phyloP scores from a whole-genome alignment of 164 flowering plant genomes.

The Sedum album region DNA sequence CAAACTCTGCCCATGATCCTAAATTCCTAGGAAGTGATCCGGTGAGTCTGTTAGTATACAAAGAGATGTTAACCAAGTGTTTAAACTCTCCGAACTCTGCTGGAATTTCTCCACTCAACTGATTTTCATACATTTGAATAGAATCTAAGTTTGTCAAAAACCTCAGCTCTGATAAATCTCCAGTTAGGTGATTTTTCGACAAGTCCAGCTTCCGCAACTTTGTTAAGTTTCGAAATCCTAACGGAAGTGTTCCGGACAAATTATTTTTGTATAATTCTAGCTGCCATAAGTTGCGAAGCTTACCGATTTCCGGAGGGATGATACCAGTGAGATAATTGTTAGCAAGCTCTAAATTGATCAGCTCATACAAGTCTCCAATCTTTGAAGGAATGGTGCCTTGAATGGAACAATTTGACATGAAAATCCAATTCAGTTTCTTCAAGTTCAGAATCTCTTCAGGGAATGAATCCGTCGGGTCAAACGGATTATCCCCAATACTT shows the following conservation, averaged over 20 bases:
- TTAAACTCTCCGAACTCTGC: slow-evolving; percentile 33
- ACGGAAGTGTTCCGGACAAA: slow-evolving; percentile 25
- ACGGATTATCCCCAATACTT: slow-evolving; percentile 58
- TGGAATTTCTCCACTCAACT: slow-evolving; percentile 27
- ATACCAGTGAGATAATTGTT: slow-evolving; percentile 24
- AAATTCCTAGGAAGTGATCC: slow-evolving; percentile 29
- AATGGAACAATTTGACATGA: slow-evolving; percentile 42
- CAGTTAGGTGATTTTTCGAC: slow-evolving; percentile 23
- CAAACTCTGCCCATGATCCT: slow-evolving; percentile 26
- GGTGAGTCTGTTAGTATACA: slow-evolving; percentile 28
- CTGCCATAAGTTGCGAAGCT: slow-evolving; percentile 25
- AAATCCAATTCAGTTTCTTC: slow-evolving; percentile 43
- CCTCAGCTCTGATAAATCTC: slow-evolving; percentile 30
- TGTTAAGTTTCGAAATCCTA: slow-evolving; percentile 28
- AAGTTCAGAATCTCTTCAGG: slow-evolving; percentile 45
- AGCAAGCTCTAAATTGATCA: slow-evolving; percentile 28
- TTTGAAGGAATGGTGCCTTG: slow-evolving; percentile 24
- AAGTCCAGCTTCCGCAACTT: slow-evolving; percentile 24
- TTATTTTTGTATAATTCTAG: slow-evolving; percentile 32
- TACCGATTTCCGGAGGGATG: slow-evolving; percentile 24
- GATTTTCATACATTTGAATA: slow-evolving; percentile 33
- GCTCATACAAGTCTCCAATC: slow-evolving; percentile 20
- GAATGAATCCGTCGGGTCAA: slow-evolving; percentile 31
- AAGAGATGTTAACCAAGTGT: slow-evolving; percentile 18
- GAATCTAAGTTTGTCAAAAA: slow-evolving; percentile 21